Base-by-base conservation (phyloP, 192 early-diverging fungal genomes). In the Podochytrium sp. region DNA sequence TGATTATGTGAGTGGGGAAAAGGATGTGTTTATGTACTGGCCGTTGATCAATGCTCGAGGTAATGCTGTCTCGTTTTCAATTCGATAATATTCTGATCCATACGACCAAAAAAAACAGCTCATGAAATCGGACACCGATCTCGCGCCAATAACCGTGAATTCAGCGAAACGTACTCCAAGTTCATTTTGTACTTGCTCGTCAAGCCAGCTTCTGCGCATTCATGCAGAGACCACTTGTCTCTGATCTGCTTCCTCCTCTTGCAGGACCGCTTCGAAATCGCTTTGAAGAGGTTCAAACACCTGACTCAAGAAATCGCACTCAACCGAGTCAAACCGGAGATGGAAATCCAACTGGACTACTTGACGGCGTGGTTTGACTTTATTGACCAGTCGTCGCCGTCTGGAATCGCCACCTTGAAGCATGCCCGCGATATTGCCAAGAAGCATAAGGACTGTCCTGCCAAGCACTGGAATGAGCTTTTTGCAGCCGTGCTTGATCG, bases 21-120 rank as follows among this genome's bases (percentile, higher is more conserved):
- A 57, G 37, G 69, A 71, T 32, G 40, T 71, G 20, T 40, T 38
- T 18, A 41, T 40, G n/a, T 71, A 71, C 37, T 71, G 69, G 69
- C 69, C 69, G 27, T 59, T 71, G 41, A 55, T 71, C 29, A 71
- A 71, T n/a, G 69, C 53, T 7, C 34, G 69, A 71, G 69, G 69
- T 71, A 12, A 66, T 1, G 12, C 29, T 63, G 2, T 38, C 14
- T 38, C 20, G 7, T 38, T 63, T 16, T 32, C 2, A 30, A 16
- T 20, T 20, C 27, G 27, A n/a, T n/a, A n/a, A n/a, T n/a, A n/a
- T n/a, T n/a, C n/a, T 25, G 12, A 25, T 57, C n/a, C 12, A 57
- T 5, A 57, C 20, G 20, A 20, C 29, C 30, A 47, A 47, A 47
- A 47, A 47, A 47, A 47, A 47, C 23, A 71, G 69, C 69, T 18